Evolutionary conservation across 75 land plant species (phyloP).

Genomic region (Selaginella moellendorffii): DNA sequence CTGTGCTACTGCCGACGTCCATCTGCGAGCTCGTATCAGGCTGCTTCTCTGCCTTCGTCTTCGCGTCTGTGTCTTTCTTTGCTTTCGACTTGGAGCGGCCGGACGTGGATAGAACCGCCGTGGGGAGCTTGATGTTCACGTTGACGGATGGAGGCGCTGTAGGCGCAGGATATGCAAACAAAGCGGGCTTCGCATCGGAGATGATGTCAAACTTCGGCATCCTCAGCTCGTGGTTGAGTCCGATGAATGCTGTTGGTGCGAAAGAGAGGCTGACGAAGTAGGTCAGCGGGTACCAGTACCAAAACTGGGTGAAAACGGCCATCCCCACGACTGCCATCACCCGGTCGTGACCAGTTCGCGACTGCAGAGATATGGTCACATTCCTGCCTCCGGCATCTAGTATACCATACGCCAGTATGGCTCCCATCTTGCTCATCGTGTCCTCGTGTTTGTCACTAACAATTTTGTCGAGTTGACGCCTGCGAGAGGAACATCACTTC

Average conservation of each 20-base stretch:
- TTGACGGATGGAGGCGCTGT: conserved; percentile 52
- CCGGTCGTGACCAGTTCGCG: conserved; percentile 84
- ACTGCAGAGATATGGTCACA: conserved; percentile 75
- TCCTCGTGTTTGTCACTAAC: conserved; percentile 97
- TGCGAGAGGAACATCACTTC: too few species aligned
- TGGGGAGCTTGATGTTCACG: conserved; percentile 64
- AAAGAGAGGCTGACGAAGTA: conserved; percentile 83
- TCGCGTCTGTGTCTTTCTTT: too few species aligned
- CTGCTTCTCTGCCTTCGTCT: too few species aligned
- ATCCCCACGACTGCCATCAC: conserved; percentile 92
- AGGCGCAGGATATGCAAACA: conserved; percentile 94
- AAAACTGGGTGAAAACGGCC: conserved; percentile 95
- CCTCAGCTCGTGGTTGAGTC: conserved; percentile 78
- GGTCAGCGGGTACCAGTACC: conserved; percentile 97
- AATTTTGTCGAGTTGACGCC: conserved; percentile 91
- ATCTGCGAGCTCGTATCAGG: too few species aligned
- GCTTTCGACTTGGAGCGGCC: too few species aligned
- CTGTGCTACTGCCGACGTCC: too few species aligned
- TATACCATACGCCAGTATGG: conserved; percentile 91
- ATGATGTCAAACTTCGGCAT: conserved; percentile 87
- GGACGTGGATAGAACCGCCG: conserved; percentile 87
- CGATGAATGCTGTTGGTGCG: conserved; percentile 95
- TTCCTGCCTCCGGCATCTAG: conserved; percentile 98
- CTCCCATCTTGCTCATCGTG: conserved; percentile 99
- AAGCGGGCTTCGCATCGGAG: conserved; percentile 76